Evolutionary conservation across 1,139 yeast species (phyloP), one percentile per base, ranked within the genome.

Genomic region (Hyphopichia khmerensis): DNA sequence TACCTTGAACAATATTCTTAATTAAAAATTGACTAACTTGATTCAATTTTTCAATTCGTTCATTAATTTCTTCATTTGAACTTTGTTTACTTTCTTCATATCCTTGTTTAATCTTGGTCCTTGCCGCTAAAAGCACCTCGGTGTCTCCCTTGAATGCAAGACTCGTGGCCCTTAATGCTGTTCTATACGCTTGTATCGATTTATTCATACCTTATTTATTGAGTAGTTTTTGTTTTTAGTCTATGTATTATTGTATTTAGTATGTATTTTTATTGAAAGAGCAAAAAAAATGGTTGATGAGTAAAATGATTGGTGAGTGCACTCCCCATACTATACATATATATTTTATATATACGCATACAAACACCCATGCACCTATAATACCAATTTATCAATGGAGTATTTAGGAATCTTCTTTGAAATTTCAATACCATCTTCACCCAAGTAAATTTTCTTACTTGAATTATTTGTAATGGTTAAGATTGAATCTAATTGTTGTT

Each of bases 1-100:
- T 70, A 4, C 96, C 99, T 64, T 93, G 99, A 2, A 93, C 97
- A 17, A 93, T 73, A 62, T 93, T 91, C 45, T 75, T 70, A 39
- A 79, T 70, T 47, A 93, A 70, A 50, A 90, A 84, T 40, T 62
- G 60, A 4, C 91, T 81, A 24, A 91, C 84, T 30, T 84, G 95
- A 43, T 82, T 77, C 48, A 89, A 68, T 50, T 86, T 79, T 10
- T 64, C 59, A 39, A 88, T 68, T 47, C 87, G 84, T 46, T 79
- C 78, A 13, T 53, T 53, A 7, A 74, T 76, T 47, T 65, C 65
- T 47, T 65, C 66, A 38, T 58, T 58, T 26, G 47, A 36, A 19
- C 65, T 53, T 4, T 46, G 36, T 31, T 52, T 52, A 36, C 72
- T 65, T 34, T 69, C 62, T 31, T 69, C 64, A 60, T 84, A 84